Percentiles rank a stretch among this genome's conserved stretches.
These are phyloP conservation scores for Leccinum pachyderme DNA, from an alignment of 1,284 basidiomycete species.

Conservation along the genomic window DNA sequence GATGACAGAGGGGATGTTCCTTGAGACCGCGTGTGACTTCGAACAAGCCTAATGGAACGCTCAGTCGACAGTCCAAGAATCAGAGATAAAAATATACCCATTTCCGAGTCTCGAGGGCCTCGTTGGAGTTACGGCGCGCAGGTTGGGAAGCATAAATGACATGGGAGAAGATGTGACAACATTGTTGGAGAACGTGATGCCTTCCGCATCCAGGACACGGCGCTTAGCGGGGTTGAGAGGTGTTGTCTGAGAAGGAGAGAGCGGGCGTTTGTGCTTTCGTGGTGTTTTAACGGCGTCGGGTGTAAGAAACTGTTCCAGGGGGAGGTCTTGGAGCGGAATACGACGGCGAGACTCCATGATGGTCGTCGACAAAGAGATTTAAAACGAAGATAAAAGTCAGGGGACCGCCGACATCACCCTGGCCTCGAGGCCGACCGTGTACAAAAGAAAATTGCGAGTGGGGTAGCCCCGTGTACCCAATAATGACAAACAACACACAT, in stretches of 20 bases:
- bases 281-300: slow-evolving; percentile 29
- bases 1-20: slow-evolving; percentile 16
- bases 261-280: slow-evolving; percentile 45
- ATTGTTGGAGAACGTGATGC: slow-evolving; percentile 35
- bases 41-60: slow-evolving; percentile 11
- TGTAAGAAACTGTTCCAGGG: slow-evolving; percentile 52
- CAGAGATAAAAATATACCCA: slow-evolving; percentile 15
- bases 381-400: slow-evolving; percentile 25
- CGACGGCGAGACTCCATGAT: slow-evolving; percentile 37
- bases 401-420: slow-evolving; percentile 28
- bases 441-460: slow-evolving; percentile 16
- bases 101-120: slow-evolving; percentile 25
- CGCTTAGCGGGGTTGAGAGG: slow-evolving; percentile 65
- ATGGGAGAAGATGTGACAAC: slow-evolving; percentile 17
- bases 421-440: slow-evolving; percentile 20
- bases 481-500: slow-evolving; percentile 24
- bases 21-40: slow-evolving; percentile 10
- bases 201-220: slow-evolving; percentile 60
- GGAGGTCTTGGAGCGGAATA: slow-evolving; percentile 53
- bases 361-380: slow-evolving; percentile 5
- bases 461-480: slow-evolving; percentile 16
- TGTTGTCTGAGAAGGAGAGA: slow-evolving; percentile 49
- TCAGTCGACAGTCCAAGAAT: background rate
- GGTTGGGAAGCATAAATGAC: slow-evolving; percentile 16
- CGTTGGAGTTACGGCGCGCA: slow-evolving; percentile 20